Base-by-base conservation (phyloP, 805 yeast genomes). In the Kregervanrija delftensis region DNA sequence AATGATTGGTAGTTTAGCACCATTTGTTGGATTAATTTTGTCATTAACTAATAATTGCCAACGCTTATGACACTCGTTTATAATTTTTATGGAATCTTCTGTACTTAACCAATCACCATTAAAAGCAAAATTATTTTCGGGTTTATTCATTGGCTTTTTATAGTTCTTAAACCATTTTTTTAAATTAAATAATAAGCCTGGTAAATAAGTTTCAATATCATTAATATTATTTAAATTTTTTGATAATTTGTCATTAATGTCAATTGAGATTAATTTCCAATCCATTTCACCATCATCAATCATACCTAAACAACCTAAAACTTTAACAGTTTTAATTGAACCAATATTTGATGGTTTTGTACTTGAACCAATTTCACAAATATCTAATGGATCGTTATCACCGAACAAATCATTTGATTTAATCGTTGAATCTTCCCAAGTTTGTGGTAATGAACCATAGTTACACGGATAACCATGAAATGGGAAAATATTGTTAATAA, bases 231-330 rank as follows among this genome's bases (percentile, higher is more conserved):
- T 69, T 46, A 87, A 61, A 51, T 76, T 68, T 5, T 69, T 47
- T 17, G 87, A 81, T 58, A 83, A 59, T 39, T 86, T 83, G 61
- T 86, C 95, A 43, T 73, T 67, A 30, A 71, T 67, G 57, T 83
- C 82, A 45, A 87, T 83, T 14, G 75, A 87, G 47, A 87, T 76
- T 31, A 87, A 72, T 66, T 87, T 87, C 98, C 98, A 91, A 69
- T 91, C 99, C 47, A 96, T 76, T 69, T 93, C 99, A 54, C 96
- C 97, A 66, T 90, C 97, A 57, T 86, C 95, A 48, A 86, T 79
- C 56, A 86, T 68, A 5, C 89, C 93, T 67, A 86, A 67, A 37
- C 85, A 81, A 43, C 93, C 93, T 47, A 86, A 69, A 6, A 85
- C 74, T 64, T 85, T 83, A 38, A 77, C 87, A 54, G 69, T 77